Percentiles rank a stretch among this genome's conserved stretches.
These are phyloP conservation scores for Aspergillus texensis DNA, from an alignment of 2,329 filamentous ascomycete species.

Conservation along the genomic window DNA sequence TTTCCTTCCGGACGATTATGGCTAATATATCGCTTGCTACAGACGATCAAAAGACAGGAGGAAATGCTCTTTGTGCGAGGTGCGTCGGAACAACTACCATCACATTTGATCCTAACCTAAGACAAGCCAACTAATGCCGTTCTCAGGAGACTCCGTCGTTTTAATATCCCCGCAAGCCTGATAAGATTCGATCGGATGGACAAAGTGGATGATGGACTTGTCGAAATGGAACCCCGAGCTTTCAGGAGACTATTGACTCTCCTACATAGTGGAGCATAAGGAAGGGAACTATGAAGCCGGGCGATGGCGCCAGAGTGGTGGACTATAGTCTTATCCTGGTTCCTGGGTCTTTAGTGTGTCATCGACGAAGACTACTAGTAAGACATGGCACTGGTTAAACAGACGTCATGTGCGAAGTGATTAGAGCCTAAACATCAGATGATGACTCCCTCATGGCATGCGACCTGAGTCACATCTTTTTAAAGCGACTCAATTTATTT, in stretches of 20 bases:
- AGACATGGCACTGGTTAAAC: neutral
- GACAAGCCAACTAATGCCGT: conserved; percentile 21
- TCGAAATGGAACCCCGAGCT: neutral
- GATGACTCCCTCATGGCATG: neutral
- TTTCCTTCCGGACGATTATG: neutral
- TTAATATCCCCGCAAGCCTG: conserved; percentile 67
- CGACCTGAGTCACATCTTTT: neutral
- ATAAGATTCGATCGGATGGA: conserved; percentile 14
- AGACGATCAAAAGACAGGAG: conserved; percentile 95
- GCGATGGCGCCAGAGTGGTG: conserved; percentile 5
- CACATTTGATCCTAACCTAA: neutral
- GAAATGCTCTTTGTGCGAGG: conserved; percentile 99
- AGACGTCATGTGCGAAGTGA: neutral
- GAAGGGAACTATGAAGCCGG: conserved; percentile 13
- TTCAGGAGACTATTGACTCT: conserved; percentile 14
- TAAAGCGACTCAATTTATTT: neutral
- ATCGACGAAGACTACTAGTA: neutral
- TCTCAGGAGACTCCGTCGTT: conserved; percentile 70
- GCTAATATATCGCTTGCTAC: conserved; percentile 10
- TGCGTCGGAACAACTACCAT: conserved; percentile 46
- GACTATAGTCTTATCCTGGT: neutral
- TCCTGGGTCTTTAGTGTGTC: neutral
- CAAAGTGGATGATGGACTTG: neutral
- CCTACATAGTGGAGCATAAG: conserved; percentile 13
- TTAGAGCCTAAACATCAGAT: neutral